phyloP scores from a whole-genome alignment of 148 eudicot genomes.

The Suaeda aralocaspica region DNA sequence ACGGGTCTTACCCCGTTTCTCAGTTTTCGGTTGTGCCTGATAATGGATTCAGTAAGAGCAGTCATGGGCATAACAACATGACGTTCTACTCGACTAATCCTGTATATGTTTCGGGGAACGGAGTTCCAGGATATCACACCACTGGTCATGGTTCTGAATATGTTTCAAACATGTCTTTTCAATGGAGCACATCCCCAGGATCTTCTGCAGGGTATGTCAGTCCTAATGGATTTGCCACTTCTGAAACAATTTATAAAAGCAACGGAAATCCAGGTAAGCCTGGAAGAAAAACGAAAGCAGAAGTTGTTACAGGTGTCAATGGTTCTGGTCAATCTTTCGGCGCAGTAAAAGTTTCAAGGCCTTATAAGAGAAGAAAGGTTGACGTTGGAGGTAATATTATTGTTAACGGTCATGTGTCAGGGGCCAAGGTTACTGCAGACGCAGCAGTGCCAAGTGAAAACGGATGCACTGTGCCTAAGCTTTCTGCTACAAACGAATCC shows the following conservation, averaged over 20 bases:
- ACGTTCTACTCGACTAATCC: constrained; percentile 43
- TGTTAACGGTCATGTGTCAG: constrained; percentile 32
- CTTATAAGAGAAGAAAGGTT: constrained; percentile 70
- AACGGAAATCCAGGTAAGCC: constrained; percentile 41
- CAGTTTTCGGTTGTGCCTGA: constrained; percentile 62
- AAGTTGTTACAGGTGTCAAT: constrained; percentile 27
- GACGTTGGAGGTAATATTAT: constrained; percentile 32
- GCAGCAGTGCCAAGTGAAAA: constrained; percentile 31
- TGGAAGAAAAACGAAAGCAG: constrained; percentile 31
- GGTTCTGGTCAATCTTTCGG: constrained; percentile 38
- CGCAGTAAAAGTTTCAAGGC: constrained; percentile 46
- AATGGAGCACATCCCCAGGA: constrained; percentile 60
- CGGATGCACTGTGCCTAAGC: constrained; percentile 41
- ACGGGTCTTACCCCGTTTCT: constrained; percentile 70
- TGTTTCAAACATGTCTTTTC: constrained; percentile 64
- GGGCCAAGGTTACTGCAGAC: constrained; percentile 36
- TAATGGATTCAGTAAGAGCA: constrained; percentile 49
- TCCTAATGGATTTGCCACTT: constrained; percentile 43
- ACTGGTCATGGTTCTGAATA: constrained; percentile 66
- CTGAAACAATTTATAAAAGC: constrained; percentile 30
- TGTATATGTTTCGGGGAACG: constrained; percentile 53
- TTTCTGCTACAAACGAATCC: constrained; percentile 27
- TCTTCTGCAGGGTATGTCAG: constrained; percentile 46
- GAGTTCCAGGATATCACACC: constrained; percentile 53
- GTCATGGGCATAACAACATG: constrained; percentile 47